Base-by-base conservation (phyloP, 192 early-diverging fungal species). In the Coemansia sp. region DNA sequence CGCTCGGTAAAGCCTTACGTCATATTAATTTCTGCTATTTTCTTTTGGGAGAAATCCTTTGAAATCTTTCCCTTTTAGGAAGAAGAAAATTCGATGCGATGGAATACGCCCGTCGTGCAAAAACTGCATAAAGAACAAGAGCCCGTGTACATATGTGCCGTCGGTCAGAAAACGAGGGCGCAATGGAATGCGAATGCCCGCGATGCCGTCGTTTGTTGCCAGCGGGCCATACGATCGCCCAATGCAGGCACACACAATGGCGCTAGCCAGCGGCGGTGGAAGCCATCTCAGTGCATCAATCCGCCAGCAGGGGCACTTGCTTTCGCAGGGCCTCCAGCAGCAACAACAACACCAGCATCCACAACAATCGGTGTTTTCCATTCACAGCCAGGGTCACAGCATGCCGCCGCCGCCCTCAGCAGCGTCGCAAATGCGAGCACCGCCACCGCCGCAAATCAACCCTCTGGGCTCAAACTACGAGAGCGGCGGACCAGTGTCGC, bases 81-180 rank as follows among this genome's bases (percentile, higher is more conserved):
- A 65, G 39, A 84, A 84, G 45, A 84, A 84, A 52, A 70, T 84
- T 10, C 67, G 67, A 29, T 84, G 82, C 50, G 82, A 84, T 55
- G 82, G 82, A 5, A 56, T 72, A 25, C 73, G 76, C n/a, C 82
- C 82, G 1, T 65, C 70, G 17, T 84, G 82, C 66, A 79, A 79
- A 53, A 84, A 80, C 65, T 84, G 82, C 55, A 23, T 41, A 24
- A 79, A 79, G 38, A 67, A 63, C 58, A 71, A 74, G 23, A 67
- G 56, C 37, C 54, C 56, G 12, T 84, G 82, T 58, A 67, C 63
- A 23, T 82, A 82, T 21, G n/a, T 72, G 21, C 64, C 74, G 0
- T 71, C 79, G 4, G 58, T 74, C 12, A 50, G 79, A 32, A 76
- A 76, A 64, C 73, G 79, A 14, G 79, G 79, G 12, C 73, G 79